Conservation (phyloP, 768 basidiomycete genomes). For the Cantharellus cinnabarinus region DNA sequence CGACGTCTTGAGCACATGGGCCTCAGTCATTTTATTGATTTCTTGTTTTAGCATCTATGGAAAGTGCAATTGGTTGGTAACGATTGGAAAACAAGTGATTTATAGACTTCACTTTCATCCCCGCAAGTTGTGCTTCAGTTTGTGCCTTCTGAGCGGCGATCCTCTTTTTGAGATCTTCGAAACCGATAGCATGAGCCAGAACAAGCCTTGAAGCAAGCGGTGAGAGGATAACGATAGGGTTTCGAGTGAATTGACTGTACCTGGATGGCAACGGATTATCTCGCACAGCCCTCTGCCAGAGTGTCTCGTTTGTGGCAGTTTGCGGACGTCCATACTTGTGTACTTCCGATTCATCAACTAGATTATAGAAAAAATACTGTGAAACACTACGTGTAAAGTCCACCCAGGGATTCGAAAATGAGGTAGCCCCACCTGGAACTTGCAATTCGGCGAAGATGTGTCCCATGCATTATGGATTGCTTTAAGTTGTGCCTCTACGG, state of each 20-base stretch:
- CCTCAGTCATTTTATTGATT: slow-evolving; percentile 36
- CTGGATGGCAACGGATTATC: slow-evolving; percentile 71
- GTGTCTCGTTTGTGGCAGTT: slow-evolving; percentile 46
- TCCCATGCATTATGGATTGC: slow-evolving; percentile 52
- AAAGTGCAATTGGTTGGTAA: background rate
- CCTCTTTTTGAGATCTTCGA: slow-evolving; percentile 60
- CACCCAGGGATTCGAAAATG: background rate
- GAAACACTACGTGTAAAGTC: background rate
- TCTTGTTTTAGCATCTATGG: slow-evolving; percentile 43
- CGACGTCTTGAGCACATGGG: slow-evolving; percentile 44
- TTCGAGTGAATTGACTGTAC: slow-evolving; percentile 21
- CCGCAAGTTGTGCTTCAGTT: slow-evolving; percentile 44
- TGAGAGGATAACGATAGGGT: background rate
- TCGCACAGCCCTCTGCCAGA: slow-evolving; percentile 59
- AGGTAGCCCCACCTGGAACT: slow-evolving; percentile 45
- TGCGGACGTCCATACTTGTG: slow-evolving; percentile 47
- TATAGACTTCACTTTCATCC: slow-evolving; percentile 28
- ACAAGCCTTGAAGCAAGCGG: slow-evolving; percentile 31
- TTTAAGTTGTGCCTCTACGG: slow-evolving; percentile 32
- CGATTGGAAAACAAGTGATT: background rate
- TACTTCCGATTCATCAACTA: slow-evolving; percentile 51
- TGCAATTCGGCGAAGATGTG: slow-evolving; percentile 41
- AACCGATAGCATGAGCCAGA: slow-evolving; percentile 60
- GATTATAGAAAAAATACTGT: slow-evolving; percentile 69
- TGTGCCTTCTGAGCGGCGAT: slow-evolving; percentile 55